A percentile compares a stretch with the other conserved stretches of the same genome.
phyloP scores from a whole-genome alignment of 2,329 filamentous ascomycete genomes.

The Colletotrichum neosansevieriae region DNA sequence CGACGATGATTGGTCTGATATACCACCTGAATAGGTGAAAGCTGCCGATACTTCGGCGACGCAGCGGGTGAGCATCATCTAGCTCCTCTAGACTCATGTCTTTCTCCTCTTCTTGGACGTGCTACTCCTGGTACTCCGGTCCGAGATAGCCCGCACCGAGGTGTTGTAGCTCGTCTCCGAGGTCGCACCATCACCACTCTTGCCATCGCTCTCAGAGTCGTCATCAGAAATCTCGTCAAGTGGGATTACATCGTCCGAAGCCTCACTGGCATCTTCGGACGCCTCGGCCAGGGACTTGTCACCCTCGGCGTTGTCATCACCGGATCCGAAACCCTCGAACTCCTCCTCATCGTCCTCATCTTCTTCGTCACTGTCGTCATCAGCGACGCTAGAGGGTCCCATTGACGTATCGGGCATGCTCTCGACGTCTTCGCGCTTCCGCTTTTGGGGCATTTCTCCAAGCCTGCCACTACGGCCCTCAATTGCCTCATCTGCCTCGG shows the following conservation, averaged over 20 bases:
- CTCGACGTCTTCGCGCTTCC: slow-evolving; percentile 69
- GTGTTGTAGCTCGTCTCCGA: slow-evolving; percentile 40
- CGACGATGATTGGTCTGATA: slow-evolving; percentile 10
- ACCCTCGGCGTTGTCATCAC: slow-evolving; percentile 53
- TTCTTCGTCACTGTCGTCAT: slow-evolving; percentile 42
- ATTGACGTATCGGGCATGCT: slow-evolving; percentile 54
- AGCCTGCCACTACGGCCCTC: slow-evolving; percentile 81
- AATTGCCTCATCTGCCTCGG: slow-evolving; percentile 63
- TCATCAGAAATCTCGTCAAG: slow-evolving; percentile 34
- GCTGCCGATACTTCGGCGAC: slow-evolving; percentile 35
- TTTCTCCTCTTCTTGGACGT: slow-evolving; percentile 39
- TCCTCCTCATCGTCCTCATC: slow-evolving; percentile 54
- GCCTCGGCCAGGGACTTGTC: slow-evolving; percentile 25
- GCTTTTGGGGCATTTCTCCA: slow-evolving; percentile 89
- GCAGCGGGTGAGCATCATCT: slow-evolving; percentile 23
- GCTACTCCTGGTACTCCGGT: slow-evolving; percentile 26
- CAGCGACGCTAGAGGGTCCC: slow-evolving; percentile 45
- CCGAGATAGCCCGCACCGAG: slow-evolving; percentile 36
- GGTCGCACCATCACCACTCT: slow-evolving; percentile 27
- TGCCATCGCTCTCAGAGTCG: slow-evolving; percentile 39
- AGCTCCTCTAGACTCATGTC: slow-evolving; percentile 25
- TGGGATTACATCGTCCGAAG: slow-evolving; percentile 39
- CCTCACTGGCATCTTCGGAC: slow-evolving; percentile 30
- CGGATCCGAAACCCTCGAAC: slow-evolving; percentile 63
- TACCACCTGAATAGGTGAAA: slow-evolving; percentile 16